These are phyloP conservation scores for Ilyonectria destructans DNA, from an alignment of 2,329 filamentous ascomycete species.

Conservation along the genomic window DNA sequence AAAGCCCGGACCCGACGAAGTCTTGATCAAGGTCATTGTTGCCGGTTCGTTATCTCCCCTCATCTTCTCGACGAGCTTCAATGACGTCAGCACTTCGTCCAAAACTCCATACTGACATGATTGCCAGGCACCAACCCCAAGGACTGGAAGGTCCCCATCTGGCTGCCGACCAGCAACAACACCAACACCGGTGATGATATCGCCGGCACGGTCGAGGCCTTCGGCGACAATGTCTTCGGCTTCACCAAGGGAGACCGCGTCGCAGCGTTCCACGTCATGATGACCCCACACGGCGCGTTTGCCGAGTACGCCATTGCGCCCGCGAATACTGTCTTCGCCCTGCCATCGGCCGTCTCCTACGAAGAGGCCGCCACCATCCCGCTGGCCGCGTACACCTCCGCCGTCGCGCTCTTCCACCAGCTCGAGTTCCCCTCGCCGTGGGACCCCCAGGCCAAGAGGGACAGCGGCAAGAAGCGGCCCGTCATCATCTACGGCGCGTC, in stretches of 20 bases:
- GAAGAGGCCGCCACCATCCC: constrained; percentile 5
- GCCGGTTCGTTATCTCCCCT: too few relatives aligned
- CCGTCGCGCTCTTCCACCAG: background rate
- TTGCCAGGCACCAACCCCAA: constrained; percentile 47
- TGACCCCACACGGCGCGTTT: constrained; percentile 66
- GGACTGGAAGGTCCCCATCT: constrained; percentile 46
- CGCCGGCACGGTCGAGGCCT: background rate
- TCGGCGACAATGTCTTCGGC: background rate
- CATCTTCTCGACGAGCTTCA: too few relatives aligned
- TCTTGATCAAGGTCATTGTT: too few relatives aligned
- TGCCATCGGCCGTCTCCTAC: constrained; percentile 64
- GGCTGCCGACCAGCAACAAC: background rate
- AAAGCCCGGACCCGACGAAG: too few relatives aligned
- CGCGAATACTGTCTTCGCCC: constrained; percentile 71
- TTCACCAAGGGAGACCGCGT: constrained; percentile 60
- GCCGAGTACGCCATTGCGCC: constrained; percentile 75
- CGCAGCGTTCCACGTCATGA: constrained; percentile 68
- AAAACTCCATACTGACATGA: too few relatives aligned
- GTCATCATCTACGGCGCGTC: constrained; percentile 4
- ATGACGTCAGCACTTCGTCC: too few relatives aligned
- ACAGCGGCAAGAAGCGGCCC: background rate
- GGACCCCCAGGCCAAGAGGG: background rate
- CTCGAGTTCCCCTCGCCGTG: background rate
- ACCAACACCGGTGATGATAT: constrained; percentile 29
- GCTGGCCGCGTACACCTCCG: background rate